phyloP scores from a whole-genome alignment of 1,139 yeast species.

The Sugiyamaella grinbergsii region DNA sequence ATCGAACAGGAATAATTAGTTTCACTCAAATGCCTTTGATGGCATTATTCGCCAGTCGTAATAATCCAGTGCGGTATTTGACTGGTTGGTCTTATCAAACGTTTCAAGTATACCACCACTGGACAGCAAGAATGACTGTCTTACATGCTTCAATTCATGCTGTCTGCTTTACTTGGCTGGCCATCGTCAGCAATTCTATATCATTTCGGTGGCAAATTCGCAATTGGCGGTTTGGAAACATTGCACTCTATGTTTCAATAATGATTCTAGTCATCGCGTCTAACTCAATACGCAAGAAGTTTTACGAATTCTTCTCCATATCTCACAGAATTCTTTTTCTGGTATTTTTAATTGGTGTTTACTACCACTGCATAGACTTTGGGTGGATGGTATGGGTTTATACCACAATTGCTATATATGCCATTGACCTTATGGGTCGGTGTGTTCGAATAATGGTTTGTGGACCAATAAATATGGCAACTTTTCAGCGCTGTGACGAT shows the following conservation, averaged over 20 bases:
- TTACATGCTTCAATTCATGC: constrained; percentile 49
- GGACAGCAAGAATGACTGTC: constrained; percentile 59
- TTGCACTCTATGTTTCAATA: constrained; percentile 40
- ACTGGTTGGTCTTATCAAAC: constrained; percentile 69
- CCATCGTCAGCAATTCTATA: constrained; percentile 44
- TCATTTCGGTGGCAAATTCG: constrained; percentile 46
- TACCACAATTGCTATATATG: constrained; percentile 45
- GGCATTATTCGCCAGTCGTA: constrained; percentile 62
- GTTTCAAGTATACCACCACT: constrained; percentile 62
- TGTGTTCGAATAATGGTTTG: constrained; percentile 35
- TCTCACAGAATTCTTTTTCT: constrained; percentile 45
- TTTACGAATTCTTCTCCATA: constrained; percentile 49
- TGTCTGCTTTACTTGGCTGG: constrained; percentile 39
- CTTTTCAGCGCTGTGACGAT: constrained; percentile 37
- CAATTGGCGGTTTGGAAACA: constrained; percentile 50
- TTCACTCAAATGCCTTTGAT: constrained; percentile 58
- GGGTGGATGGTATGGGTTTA: constrained; percentile 55
- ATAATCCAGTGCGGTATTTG: constrained; percentile 55
- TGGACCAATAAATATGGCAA: constrained; percentile 45
- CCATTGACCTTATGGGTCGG: constrained; percentile 45
- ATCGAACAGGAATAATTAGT: constrained; percentile 62
- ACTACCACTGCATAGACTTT: constrained; percentile 45
- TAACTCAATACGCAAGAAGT: constrained; percentile 38
- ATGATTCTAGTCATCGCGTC: constrained; percentile 25
- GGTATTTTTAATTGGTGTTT: constrained; percentile 48